Conservation (phyloP, 2,329 filamentous ascomycete species). For the Penicillium sp. region DNA sequence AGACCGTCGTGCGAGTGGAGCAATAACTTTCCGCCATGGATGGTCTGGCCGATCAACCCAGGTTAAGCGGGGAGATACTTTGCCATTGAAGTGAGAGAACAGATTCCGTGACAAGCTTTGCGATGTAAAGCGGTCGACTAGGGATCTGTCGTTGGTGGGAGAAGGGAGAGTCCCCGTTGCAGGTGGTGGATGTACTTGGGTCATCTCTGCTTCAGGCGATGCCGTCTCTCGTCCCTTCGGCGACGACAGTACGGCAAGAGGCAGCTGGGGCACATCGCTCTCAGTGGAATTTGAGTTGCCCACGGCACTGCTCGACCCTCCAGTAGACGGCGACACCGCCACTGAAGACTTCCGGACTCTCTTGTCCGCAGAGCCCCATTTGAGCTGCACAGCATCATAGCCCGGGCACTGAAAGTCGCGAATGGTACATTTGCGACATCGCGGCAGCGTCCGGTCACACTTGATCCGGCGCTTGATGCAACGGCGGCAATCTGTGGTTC, state of each 20-base stretch:
- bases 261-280: no score
- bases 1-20: constrained; percentile 15
- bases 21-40: constrained; percentile 19
- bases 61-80: constrained; percentile 16
- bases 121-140: constrained; percentile 12
- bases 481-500: constrained; percentile 26
- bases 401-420: constrained; percentile 30
- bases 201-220: not conserved
- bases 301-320: not conserved
- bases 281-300: no score
- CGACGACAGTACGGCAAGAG: not conserved
- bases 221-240: not conserved
- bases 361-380: constrained; percentile 26
- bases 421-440: constrained; percentile 32
- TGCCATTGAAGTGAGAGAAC: constrained; percentile 15
- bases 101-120: constrained; percentile 10
- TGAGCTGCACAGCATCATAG: constrained; percentile 26
- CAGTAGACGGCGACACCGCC: not conserved
- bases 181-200: not conserved
- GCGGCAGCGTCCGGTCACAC: constrained; percentile 30
- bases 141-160: not conserved
- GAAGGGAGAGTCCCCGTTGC: not conserved
- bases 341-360: not conserved
- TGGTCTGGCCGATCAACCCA: constrained; percentile 21
- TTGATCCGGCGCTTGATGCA: constrained; percentile 32